These are phyloP conservation scores for Chrysoporthe austroafricana DNA, from an alignment of 2,329 filamentous ascomycete species.

Conservation along the genomic window DNA sequence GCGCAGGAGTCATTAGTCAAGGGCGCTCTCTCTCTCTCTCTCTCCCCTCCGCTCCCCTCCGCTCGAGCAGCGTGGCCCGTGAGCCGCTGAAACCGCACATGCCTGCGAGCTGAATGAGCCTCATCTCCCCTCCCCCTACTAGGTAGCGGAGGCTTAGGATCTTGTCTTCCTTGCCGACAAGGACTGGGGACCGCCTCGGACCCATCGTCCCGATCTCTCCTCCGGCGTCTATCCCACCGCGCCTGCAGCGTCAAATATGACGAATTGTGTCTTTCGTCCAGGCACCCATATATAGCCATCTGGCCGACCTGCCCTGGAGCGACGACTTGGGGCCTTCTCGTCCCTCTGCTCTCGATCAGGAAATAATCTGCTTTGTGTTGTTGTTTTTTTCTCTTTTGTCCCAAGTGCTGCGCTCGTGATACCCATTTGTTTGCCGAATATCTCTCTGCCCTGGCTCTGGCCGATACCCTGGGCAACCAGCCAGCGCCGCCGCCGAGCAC, in stretches of 20 bases:
- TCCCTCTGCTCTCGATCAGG: neutral
- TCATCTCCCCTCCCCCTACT: neutral
- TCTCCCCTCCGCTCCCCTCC: neutral
- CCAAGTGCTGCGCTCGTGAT: constrained; percentile 7
- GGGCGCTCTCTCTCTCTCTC: too few species aligned
- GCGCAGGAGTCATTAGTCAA: neutral
- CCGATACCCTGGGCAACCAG: constrained; percentile 18
- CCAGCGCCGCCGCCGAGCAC: neutral
- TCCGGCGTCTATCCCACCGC: constrained; percentile 22
- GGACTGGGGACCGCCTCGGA: neutral
- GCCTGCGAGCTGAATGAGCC: constrained; percentile 20
- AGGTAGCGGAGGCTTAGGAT: neutral
- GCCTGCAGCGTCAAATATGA: constrained; percentile 21
- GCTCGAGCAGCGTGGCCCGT: neutral
- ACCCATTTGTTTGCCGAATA: constrained; percentile 6
- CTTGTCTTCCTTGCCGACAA: constrained; percentile 8
- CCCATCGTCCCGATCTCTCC: neutral
- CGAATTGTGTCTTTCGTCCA: constrained; percentile 19
- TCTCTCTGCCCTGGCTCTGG: neutral
- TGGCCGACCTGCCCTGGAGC: neutral
- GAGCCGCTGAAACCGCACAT: neutral
- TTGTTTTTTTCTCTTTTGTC: neutral
- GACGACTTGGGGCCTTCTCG: neutral
- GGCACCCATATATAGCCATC: constrained; percentile 10
- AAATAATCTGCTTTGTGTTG: neutral